Base-by-base conservation (phyloP, 2,329 filamentous ascomycete species). In the Trichoderma atroviride region DNA sequence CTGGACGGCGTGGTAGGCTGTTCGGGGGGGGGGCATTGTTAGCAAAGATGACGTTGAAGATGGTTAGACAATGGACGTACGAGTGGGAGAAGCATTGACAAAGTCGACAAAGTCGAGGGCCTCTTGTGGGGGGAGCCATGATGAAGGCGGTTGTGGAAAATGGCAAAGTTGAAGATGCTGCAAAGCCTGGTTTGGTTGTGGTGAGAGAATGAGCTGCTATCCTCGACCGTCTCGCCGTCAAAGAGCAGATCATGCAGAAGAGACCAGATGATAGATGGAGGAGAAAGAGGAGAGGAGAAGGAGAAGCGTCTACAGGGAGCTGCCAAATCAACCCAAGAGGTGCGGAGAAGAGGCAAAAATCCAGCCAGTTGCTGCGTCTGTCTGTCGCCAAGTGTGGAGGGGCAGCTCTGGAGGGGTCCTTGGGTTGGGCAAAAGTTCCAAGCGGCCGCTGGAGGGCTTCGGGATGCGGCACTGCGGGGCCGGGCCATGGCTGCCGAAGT, bases 1-100 rank as follows among this genome's bases (percentile, higher is more conserved):
- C 69, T 90, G 89, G 70, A 97, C 94, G 71, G 94, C 95, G 84
- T 99, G 96, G 83, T 97, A 99, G 69, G 96, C 94, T 97, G 78
- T 69, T 37, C 22, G 13, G 16, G 16, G n/a, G n/a, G 16, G 24
- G 19, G n/a, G 5, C n/a, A n/a, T 6, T 22, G 22, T 64, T 40
- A 63, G 60, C 33, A 7, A 4, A 24, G 24, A 22, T 19, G 0
- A 50, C 10, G 11, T 3, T 4, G 43, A 9, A 0, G 43, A 11
- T 24, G 5, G 2, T 16, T 4, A 56, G 10, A 22, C 4, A 1
- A 13, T n/a, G 3, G 19, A 77, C 89, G 75, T 86, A 97, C 94
- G 95, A 65, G 94, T 97, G 14, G 96, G 96, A 70, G 94, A 97
- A 72, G 91, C 92, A 81, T 97, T 97, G 79, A 97, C 91, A 83